Percentiles rank a stretch among this genome's conserved stretches.
phyloP scores from a whole-genome alignment of 768 basidiomycete genomes.

The Psilocybe cubensis region DNA sequence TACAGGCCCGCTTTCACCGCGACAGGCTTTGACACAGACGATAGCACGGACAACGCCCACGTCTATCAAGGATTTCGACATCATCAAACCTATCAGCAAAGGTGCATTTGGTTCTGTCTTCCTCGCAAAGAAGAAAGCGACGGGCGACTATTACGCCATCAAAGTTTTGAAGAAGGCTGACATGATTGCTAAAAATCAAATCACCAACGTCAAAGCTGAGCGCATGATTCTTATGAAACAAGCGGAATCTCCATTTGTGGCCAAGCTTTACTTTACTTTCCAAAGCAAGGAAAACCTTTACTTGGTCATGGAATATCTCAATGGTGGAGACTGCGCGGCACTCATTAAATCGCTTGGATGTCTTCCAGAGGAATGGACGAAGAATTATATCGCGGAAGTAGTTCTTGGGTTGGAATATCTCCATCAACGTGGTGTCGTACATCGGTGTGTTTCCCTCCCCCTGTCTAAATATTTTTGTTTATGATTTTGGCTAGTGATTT shows the following conservation, averaged over 20 bases:
- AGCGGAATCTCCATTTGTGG: constrained; percentile 97
- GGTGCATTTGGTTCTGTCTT: constrained; percentile 99
- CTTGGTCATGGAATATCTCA: constrained; percentile 99
- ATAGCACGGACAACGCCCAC: constrained; percentile 80
- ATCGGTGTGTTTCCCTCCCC: constrained; percentile 69
- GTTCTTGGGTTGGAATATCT: constrained; percentile 94
- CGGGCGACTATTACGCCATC: constrained; percentile 99
- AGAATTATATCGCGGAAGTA: constrained; percentile 95
- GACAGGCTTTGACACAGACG: constrained; percentile 79
- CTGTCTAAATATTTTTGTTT: not conserved
- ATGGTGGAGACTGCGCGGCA: constrained; percentile 97
- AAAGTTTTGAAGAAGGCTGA: constrained; percentile 99
- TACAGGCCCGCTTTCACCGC: constrained; percentile 79
- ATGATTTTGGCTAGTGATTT: constrained; percentile 69
- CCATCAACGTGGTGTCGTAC: constrained; percentile 94
- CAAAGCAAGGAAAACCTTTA: constrained; percentile 99
- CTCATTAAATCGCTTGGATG: constrained; percentile 95
- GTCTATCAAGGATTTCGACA: constrained; percentile 98
- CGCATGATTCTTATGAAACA: constrained; percentile 99
- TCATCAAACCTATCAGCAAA: constrained; percentile 99
- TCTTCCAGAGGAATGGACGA: constrained; percentile 95
- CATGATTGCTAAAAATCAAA: constrained; percentile 99
- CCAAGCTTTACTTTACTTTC: constrained; percentile 98
- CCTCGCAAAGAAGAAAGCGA: constrained; percentile 96
- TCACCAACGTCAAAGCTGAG: constrained; percentile 99